A percentile compares a stretch with the other conserved stretches of the same genome.
Conservation (phyloP, 2,329 filamentous ascomycete genomes). For the Ilyonectria sp. region DNA sequence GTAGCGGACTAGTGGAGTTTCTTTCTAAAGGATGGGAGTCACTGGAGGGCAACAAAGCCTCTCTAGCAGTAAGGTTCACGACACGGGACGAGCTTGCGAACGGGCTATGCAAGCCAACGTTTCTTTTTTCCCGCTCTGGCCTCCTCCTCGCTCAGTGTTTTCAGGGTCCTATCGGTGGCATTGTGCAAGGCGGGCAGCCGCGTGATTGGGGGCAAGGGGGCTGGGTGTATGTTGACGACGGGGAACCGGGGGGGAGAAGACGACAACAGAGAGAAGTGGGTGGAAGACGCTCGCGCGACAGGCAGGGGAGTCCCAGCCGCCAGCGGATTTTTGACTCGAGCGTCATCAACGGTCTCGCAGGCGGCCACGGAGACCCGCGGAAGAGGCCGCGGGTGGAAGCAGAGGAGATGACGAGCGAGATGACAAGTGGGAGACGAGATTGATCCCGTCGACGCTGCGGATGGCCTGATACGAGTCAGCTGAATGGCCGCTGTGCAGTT, state of each 20-base stretch:
- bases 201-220: conserved; percentile 20
- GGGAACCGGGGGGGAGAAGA: conserved; percentile 11
- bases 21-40: neutral
- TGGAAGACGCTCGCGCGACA: conserved; percentile 34
- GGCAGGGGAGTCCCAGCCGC: conserved; percentile 45
- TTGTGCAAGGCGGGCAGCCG: conserved; percentile 12
- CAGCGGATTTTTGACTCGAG: conserved; percentile 3
- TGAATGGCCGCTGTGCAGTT: conserved; percentile 11
- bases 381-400: conserved; percentile 5
- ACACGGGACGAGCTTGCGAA: conserved; percentile 35
- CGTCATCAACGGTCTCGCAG: conserved; percentile 27
- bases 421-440: conserved; percentile 14
- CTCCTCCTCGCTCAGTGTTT: conserved; percentile 4
- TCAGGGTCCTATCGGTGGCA: conserved; percentile 42
- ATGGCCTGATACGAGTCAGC: conserved; percentile 14
- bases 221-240: conserved; percentile 11
- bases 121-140: conserved; percentile 20
- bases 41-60: neutral
- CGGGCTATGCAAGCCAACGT: conserved; percentile 14
- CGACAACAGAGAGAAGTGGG: conserved; percentile 17
- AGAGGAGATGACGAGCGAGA: conserved; percentile 16
- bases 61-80: conserved; percentile 21
- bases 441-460: conserved; percentile 1
- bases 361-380: conserved; percentile 1
- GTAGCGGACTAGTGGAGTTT: neutral